These are phyloP conservation scores for Clitopilus passeckerianus DNA, from an alignment of 768 basidiomycete species.

Conservation along the genomic window DNA sequence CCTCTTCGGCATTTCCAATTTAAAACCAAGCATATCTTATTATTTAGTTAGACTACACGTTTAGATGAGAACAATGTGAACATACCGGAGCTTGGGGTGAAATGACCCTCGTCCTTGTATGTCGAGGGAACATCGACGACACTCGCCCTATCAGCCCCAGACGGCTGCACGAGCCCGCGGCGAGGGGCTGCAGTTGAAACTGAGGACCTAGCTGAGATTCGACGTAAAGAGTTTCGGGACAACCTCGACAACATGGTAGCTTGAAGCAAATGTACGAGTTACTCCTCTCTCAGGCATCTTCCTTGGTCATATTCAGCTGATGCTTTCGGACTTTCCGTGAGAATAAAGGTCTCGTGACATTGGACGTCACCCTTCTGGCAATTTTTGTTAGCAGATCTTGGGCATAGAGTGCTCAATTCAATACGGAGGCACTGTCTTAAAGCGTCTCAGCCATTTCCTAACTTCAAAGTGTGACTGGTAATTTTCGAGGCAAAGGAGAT, in stretches of 20 bases:
- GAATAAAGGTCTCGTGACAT: background rate
- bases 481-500: too few species aligned
- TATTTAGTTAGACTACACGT: constrained; percentile 1
- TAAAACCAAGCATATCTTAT: constrained; percentile 87
- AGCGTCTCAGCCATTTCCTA: too few species aligned
- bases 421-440: too few species aligned
- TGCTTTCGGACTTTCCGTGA: constrained; percentile 4
- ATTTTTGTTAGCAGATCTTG: background rate
- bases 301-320: constrained; percentile 8
- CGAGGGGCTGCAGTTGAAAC: constrained; percentile 25
- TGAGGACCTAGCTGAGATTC: constrained; percentile 23
- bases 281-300: background rate
- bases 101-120: constrained; percentile 64
- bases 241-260: constrained; percentile 55
- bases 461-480: too few species aligned
- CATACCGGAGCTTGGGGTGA: constrained; percentile 67
- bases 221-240: constrained; percentile 33
- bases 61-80: constrained; percentile 2
- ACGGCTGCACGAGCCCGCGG: constrained; percentile 75
- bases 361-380: background rate
- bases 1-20: constrained; percentile 58
- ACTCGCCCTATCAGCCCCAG: constrained; percentile 76
- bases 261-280: constrained; percentile 5
- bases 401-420: too few species aligned
- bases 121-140: constrained; percentile 77